Base-by-base conservation (phyloP, 164 flowering plant genomes). In the Nymphaea thermarum region DNA sequence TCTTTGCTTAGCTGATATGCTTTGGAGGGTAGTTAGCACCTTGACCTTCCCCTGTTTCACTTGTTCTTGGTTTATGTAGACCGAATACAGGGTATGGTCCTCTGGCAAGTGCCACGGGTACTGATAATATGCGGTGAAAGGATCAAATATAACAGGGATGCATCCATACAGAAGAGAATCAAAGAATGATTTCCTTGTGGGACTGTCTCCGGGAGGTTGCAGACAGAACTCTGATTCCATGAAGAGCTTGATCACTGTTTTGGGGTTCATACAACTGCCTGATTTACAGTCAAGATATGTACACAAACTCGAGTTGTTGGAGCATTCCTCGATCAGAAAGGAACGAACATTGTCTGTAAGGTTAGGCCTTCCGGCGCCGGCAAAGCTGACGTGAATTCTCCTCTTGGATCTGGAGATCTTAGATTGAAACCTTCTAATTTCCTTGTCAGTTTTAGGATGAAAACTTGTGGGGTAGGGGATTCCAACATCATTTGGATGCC, bases 71-170 rank as follows among this genome's bases (percentile, higher is more conserved):
- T 82, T 84, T 43, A 93, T 80, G 42, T 82, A 88, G 66, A 88
- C 86, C 0, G 96, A 90, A 57, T 85, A 88, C 42, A 74, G 79
- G 0, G 63, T 44, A 10, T 75, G 76, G 68, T 93, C 90, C 74
- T 83, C 81, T 0, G 95, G 95, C 57, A 93, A 79, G 72, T 93
- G 93, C 98, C 98, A 90, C 4, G 91, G 80, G 71, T 93, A 93
- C 59, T 93, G 98, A 63, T 86, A 85, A 69, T 86, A 84, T 3
- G 91, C 95, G 1, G 98, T 82, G 68, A 83, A 84, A 0, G 93
- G 95, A 72, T 83, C 80, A 41, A 93, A 93, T 0, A 93, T 25
- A 11, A 90, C 98, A 0, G 98, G 98, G 45, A 93, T 88, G 71
- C 98, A 92, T 25, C 96, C 98, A 0, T 91, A 80, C 4, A 92